Conservation (phyloP, 345 rosid species). For the Viola odorata region DNA sequence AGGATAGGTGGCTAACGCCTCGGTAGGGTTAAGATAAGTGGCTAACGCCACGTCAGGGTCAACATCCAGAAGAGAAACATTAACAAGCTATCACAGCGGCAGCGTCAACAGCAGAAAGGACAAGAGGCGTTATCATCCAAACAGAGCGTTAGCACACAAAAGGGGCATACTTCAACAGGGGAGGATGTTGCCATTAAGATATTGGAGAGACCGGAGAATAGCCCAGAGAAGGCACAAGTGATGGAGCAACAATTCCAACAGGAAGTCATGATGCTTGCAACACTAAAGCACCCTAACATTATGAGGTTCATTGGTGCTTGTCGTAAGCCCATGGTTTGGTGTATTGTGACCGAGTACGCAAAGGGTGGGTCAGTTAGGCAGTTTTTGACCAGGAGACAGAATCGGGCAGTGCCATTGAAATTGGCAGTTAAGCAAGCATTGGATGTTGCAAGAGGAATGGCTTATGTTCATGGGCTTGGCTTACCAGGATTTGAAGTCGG, state of each 20-base stretch:
- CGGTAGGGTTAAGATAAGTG: too few relatives aligned
- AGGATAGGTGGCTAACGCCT: too few relatives aligned
- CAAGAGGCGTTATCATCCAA: too few relatives aligned
- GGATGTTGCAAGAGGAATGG: conserved; percentile 31
- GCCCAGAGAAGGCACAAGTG: conserved; percentile 23
- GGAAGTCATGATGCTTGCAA: conserved; percentile 29
- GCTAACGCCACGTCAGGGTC: too few relatives aligned
- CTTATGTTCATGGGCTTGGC: conserved; percentile 25
- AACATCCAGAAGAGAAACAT: too few relatives aligned
- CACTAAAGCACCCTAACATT: conserved; percentile 24
- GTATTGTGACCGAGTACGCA: conserved; percentile 29
- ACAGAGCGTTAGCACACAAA: too few relatives aligned
- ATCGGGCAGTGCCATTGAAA: conserved; percentile 26
- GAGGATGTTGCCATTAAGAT: conserved; percentile 30
- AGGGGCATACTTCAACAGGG: too few relatives aligned
- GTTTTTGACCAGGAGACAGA: conserved; percentile 17
- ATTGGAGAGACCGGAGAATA: conserved; percentile 27
- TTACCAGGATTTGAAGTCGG: conserved; percentile 29
- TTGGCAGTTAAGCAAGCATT: conserved; percentile 33
- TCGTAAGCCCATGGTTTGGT: conserved; percentile 29
- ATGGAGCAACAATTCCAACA: conserved; percentile 34
- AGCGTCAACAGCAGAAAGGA: too few relatives aligned
- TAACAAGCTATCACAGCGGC: too few relatives aligned
- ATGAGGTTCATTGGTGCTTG: conserved; percentile 28
- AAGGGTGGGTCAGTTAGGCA: conserved; percentile 30